Base-by-base conservation (phyloP, 139 green algal genomes). In the Tetradesmus obliquus region DNA sequence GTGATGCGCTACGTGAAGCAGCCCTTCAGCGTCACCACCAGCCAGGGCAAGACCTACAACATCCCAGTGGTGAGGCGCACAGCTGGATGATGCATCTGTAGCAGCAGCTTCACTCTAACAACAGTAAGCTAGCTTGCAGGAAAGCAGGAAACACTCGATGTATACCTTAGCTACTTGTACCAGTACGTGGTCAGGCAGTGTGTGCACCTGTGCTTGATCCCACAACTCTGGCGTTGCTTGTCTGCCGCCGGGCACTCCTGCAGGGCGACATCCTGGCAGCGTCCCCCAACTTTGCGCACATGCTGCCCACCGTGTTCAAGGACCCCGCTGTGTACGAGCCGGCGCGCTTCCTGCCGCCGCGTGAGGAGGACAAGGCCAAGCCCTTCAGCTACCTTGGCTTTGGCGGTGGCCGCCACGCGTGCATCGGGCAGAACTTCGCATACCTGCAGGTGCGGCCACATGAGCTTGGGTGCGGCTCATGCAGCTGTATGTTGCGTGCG, bases 381-480 rank as follows among this genome's bases (percentile, higher is more conserved):
- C 95, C 94, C 10, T 99, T 98, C 88, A 94, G 93, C 3, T 99
- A 97, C 96, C 97, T 99, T 66, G 97, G 98, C 53, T 99, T 99
- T 94, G 98, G 98, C 54, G 97, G 96, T 20, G 98, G 98, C 54
- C 94, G 98, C 79, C 98, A 99, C 94, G 97, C 95, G 13, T 99
- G 98, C 98, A 98, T 99, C 95, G 98, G 98, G 79, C 95, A 97
- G 91, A 98, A 98, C 91, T 99, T 99, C 93, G 98, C 98, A 0
- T 99, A 98, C 96, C 94, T 99, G 88, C 96, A 97, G 93, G 92
- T 94, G 32, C 8, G 89, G 89, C 6, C 5, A 32, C 55, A 24
- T 80, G 32, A 20, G 17, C 85, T 53, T 89, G 12, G 89, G 62
- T 66, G 76, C 1, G 2, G 17, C 55, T 60, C 5, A 87, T 71